These are phyloP conservation scores for Solanum etuberosum DNA, from an alignment of 257 asterid species.

Conservation along the genomic window DNA sequence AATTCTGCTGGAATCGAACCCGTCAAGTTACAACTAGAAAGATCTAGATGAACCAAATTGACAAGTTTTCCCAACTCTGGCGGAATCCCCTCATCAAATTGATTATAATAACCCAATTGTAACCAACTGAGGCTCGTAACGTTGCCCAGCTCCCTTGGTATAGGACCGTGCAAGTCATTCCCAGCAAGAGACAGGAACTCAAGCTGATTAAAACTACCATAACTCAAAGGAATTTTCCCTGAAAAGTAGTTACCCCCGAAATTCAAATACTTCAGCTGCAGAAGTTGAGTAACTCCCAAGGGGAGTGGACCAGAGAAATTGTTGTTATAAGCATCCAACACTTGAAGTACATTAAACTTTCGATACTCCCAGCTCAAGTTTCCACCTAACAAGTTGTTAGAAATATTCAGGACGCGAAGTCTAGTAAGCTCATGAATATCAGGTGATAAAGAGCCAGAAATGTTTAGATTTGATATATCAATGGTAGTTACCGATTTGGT, in stretches of 20 bases:
- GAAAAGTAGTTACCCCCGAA: constrained; percentile 37
- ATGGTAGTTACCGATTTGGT: constrained; percentile 15
- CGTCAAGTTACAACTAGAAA: constrained; percentile 20
- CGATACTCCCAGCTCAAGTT: constrained; percentile 21
- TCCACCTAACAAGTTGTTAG: constrained; percentile 26
- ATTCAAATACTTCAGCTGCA: constrained; percentile 20
- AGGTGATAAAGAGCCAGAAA: constrained; percentile 26
- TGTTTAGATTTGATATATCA: constrained; percentile 33
- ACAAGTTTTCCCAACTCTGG: constrained; percentile 14
- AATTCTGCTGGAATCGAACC: constrained; percentile 24
- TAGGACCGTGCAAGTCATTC: constrained; percentile 25
- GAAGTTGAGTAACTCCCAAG: constrained; percentile 1
- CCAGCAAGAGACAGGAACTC: constrained; percentile 26
- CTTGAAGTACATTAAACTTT: constrained; percentile 2
- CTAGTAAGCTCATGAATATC: constrained; percentile 10
- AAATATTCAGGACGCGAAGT: constrained; percentile 17
- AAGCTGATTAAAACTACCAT: constrained; percentile 17
- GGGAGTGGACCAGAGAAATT: constrained; percentile 30
- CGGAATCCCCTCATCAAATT: constrained; percentile 27
- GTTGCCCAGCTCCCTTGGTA: constrained; percentile 27
- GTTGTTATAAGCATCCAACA: constrained; percentile 32
- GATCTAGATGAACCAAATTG: constrained; percentile 21
- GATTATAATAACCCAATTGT: constrained; percentile 25
- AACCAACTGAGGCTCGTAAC: constrained; percentile 24
- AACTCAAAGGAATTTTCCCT: constrained; percentile 17